Conservation (phyloP, 371 early-diverging fungal genomes). For the Lichtheimia ornata region DNA sequence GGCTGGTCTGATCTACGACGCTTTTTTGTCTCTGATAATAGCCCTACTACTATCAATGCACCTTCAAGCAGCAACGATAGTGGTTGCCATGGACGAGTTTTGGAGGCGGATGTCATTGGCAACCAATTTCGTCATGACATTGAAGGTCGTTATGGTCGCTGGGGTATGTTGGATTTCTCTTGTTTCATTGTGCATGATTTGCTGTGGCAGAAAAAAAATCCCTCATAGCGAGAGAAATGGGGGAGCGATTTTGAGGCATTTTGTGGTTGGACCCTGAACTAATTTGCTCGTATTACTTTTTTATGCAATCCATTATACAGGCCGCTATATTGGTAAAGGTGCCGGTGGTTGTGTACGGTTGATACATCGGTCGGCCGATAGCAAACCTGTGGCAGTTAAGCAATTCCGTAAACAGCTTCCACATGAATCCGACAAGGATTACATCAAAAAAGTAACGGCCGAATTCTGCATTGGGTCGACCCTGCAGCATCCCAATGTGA, state of each 20-base stretch:
- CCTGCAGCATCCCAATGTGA: conserved; percentile 82
- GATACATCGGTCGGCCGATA: conserved; percentile 54
- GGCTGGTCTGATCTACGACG: conserved; percentile 28
- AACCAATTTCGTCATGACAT: conserved; percentile 34
- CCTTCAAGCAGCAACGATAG: background rate
- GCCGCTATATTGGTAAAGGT: conserved; percentile 74
- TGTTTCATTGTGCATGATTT: background rate
- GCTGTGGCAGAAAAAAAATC: conserved; percentile 1
- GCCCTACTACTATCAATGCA: background rate
- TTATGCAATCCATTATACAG: conserved; percentile 16
- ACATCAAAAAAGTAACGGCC: conserved; percentile 80
- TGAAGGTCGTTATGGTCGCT: conserved; percentile 30
- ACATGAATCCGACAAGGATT: conserved; percentile 74
- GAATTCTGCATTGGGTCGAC: conserved; percentile 86
- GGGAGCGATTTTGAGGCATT: conserved; percentile 20
- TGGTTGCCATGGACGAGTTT: background rate
- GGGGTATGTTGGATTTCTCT: conserved; percentile 21
- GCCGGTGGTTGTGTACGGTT: conserved; percentile 80
- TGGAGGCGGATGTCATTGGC: conserved; percentile 15
- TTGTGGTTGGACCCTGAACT: conserved; percentile 4
- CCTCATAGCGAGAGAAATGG: too few relatives aligned
- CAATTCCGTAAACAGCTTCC: conserved; percentile 74
- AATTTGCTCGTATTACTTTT: background rate
- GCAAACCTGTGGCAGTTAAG: conserved; percentile 76
- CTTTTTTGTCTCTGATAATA: conserved; percentile 17